Evolutionary conservation across 495 filamentous ascomycete genomes (phyloP).

Genomic region (Neurospora sp.): DNA sequence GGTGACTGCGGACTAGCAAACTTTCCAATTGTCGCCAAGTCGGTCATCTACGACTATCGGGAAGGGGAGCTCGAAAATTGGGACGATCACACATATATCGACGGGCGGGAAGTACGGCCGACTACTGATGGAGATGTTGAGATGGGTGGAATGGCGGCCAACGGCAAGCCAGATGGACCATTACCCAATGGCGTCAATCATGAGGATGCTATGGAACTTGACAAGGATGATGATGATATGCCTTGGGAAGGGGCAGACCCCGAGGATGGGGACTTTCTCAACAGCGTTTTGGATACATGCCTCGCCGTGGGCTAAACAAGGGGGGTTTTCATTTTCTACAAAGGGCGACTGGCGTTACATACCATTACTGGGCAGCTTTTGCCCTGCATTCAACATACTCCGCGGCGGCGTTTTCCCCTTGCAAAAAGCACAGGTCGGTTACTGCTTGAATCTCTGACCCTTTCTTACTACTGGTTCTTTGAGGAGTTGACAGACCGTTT

Average conservation of each 20-base stretch:
- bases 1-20: constrained; percentile 64
- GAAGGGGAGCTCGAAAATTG: constrained; percentile 65
- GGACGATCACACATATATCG: constrained; percentile 40
- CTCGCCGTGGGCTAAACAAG: constrained; percentile 20
- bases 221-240: constrained; percentile 52
- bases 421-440: neutral
- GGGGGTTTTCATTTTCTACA: neutral
- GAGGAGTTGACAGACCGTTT: neutral
- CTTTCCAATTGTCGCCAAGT: constrained; percentile 63
- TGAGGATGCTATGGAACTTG: constrained; percentile 53
- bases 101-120: constrained; percentile 24
- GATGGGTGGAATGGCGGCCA: constrained; percentile 25
- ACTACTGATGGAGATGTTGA: constrained; percentile 17
- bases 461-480: neutral
- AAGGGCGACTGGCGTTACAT: neutral
- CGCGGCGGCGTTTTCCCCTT: neutral
- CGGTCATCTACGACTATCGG: constrained; percentile 60
- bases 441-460: neutral
- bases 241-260: constrained; percentile 65
- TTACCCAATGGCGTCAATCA: constrained; percentile 28
- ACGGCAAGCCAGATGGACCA: constrained; percentile 8
- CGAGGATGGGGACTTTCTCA: constrained; percentile 52
- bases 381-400: neutral
- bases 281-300: constrained; percentile 56
- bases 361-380: neutral